These are phyloP conservation scores for Fragosphaeria purpurea DNA, from an alignment of 2,329 filamentous ascomycete species.

Conservation along the genomic window DNA sequence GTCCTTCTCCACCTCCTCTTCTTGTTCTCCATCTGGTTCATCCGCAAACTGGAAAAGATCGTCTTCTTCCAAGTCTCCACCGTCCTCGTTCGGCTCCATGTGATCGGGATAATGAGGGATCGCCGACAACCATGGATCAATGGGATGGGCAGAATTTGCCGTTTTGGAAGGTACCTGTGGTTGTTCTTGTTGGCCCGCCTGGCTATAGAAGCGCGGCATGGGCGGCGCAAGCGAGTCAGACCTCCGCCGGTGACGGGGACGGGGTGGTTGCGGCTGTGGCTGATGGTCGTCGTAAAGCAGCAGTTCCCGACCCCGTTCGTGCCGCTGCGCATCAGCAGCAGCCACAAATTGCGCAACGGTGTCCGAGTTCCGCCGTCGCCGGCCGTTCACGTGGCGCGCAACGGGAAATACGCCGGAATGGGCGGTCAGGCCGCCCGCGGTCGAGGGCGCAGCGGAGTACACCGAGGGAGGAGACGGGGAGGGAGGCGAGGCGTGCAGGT, in stretches of 20 bases:
- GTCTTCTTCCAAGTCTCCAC: background rate
- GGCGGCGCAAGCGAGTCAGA: slow-evolving; percentile 11
- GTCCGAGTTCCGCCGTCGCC: slow-evolving; percentile 17
- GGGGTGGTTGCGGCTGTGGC: background rate
- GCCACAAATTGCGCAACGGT: slow-evolving; percentile 9
- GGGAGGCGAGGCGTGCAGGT: slow-evolving; percentile 1
- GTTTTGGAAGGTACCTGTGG: background rate
- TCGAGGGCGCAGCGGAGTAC: slow-evolving; percentile 2
- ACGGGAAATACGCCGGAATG: slow-evolving; percentile 9
- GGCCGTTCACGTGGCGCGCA: slow-evolving; percentile 10
- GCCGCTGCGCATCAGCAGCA: background rate
- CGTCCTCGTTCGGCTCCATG: background rate
- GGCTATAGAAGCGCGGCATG: slow-evolving; percentile 1
- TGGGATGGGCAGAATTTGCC: background rate
- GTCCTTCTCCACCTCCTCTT: background rate
- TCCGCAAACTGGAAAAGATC: background rate
- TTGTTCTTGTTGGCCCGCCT: background rate
- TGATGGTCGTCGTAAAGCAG: background rate
- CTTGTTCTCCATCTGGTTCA: background rate
- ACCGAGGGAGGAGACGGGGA: slow-evolving; percentile 6
- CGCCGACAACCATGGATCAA: slow-evolving; percentile 11
- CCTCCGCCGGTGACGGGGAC: slow-evolving; percentile 4
- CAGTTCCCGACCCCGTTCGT: slow-evolving; percentile 1
- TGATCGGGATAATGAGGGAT: slow-evolving; percentile 1
- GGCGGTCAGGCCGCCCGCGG: slow-evolving; percentile 3